Percentiles rank a stretch among this genome's conserved stretches.
Conservation (phyloP, 1,284 basidiomycete genomes). For the Hortiboletus rubellus region DNA sequence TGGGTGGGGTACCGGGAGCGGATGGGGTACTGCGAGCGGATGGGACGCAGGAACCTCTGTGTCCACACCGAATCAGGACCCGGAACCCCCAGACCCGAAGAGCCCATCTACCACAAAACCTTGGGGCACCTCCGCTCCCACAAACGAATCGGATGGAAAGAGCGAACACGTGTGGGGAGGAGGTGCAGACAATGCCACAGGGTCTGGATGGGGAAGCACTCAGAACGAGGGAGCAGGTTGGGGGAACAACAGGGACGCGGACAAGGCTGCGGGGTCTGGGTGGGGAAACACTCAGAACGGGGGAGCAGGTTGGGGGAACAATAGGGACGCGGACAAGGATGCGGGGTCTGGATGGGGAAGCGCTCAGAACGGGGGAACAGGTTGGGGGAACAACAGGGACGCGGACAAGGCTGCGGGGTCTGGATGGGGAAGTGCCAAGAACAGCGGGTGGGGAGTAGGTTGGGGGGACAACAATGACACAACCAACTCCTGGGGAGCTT, state of each 20-base stretch:
- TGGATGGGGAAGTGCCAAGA: constrained; percentile 3
- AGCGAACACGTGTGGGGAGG: no score
- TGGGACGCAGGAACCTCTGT: constrained; percentile 7
- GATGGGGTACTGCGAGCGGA: constrained; percentile 7
- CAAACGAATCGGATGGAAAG: no score
- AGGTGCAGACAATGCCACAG: neutral
- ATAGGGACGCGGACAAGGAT: neutral
- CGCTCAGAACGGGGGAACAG: neutral
- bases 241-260: constrained; percentile 3
- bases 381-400: constrained; percentile 6
- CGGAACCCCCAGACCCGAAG: neutral
- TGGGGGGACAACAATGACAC: constrained; percentile 4
- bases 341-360: constrained; percentile 11
- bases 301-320: neutral
- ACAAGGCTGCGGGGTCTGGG: neutral
- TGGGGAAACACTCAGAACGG: constrained; percentile 6
- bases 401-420: constrained; percentile 1
- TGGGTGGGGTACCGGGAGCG: constrained; percentile 5
- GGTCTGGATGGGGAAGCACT: constrained; percentile 8
- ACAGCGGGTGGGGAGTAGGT: constrained; percentile 7
- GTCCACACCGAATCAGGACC: constrained; percentile 8
- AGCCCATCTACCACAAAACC: neutral
- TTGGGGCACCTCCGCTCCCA: neutral
- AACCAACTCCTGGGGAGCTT: neutral
- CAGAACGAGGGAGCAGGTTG: neutral